A percentile compares a stretch with the other conserved stretches of the same genome.
Conservation (phyloP, 768 basidiomycete genomes). For the Suillus luteus region DNA sequence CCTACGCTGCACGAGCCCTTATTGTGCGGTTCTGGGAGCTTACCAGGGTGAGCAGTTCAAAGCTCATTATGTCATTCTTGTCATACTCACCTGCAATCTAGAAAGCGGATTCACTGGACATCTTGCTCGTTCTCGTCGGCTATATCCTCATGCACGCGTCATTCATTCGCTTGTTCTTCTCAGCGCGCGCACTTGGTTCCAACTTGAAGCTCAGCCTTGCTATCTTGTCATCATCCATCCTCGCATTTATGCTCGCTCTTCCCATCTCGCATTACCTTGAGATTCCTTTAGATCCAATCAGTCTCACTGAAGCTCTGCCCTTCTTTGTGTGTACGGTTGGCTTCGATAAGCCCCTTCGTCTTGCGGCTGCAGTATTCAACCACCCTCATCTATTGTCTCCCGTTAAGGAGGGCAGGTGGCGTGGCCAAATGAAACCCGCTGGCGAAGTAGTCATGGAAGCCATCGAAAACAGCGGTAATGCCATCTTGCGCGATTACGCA, state of each 20-base stretch:
- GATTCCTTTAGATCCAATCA: slow-evolving; percentile 91
- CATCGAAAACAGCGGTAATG: slow-evolving; percentile 73
- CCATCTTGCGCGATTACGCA: slow-evolving; percentile 90
- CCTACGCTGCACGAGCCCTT: slow-evolving; percentile 78
- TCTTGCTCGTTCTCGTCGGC: slow-evolving; percentile 89
- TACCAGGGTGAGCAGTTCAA: slow-evolving; percentile 57
- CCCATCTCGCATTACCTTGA: slow-evolving; percentile 73
- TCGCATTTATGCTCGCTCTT: slow-evolving; percentile 83
- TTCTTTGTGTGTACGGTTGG: slow-evolving; percentile 98
- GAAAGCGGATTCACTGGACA: slow-evolving; percentile 96
- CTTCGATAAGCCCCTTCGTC: slow-evolving; percentile 94
- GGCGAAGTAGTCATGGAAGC: slow-evolving; percentile 85
- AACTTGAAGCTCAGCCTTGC: slow-evolving; percentile 70
- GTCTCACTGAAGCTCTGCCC: slow-evolving; percentile 92
- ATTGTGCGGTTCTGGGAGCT: slow-evolving; percentile 84
- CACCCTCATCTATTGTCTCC: slow-evolving; percentile 65
- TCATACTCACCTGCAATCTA: slow-evolving; percentile 34
- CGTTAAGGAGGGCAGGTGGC: slow-evolving; percentile 39
- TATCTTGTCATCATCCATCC: slow-evolving; percentile 76
- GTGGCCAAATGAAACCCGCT: slow-evolving; percentile 66
- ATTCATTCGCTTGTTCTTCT: slow-evolving; percentile 87
- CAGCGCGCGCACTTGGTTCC: slow-evolving; percentile 82
- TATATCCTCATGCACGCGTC: slow-evolving; percentile 96
- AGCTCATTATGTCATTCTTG: slow-evolving; percentile 7
- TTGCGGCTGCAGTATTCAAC: slow-evolving; percentile 87